Evolutionary conservation across 108 stramenopile genomes (phyloP), one percentile per base, ranked within the genome.

Genomic region (Aurantiochytrium sp.): DNA sequence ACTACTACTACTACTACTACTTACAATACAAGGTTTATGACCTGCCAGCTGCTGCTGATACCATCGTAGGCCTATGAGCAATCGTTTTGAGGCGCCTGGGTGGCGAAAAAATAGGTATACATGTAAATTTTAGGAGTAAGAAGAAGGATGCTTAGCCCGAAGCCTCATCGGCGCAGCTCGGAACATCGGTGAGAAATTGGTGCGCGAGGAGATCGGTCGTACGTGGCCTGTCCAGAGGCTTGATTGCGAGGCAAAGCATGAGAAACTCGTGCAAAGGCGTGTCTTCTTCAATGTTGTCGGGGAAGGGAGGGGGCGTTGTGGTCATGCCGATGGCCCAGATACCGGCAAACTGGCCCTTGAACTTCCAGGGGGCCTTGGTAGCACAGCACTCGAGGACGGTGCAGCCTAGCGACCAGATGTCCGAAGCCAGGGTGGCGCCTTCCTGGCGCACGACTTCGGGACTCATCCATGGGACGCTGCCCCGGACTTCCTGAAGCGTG

Each of bases 361-460:
- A 1, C 16, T 69, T 12, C 76, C 76, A 83, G n/a, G 76, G 76
- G 12, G 51, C 1, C n/a, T 53, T 53, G 6, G 49, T 4, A 0
- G 12, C 6, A 35, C 6, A 12, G 49, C 45, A 53, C 28, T 83
- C 76, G 51, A 83, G 76, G 28, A 83, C 76, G 45, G 76, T 83
- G 76, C 76, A 83, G 8, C 76, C 76, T 6, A 83, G 28, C 12
- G 76, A 83, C 76, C 76, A 83, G 1, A 83, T 83, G 76, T 83
- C 76, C 19, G 51, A 47, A 23, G 76, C 49, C 43, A 25, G 49
- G 3, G 49, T 3, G 16, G 76, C 51, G n/a, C 76, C 76, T 16
- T 53, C 49, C 23, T 83, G 76, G 12, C 51, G n/a, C 16, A 83
- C 51, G 25, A 83, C 23, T 4, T 83, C 76, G 16, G 76, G 76